Conservation (phyloP, 2,329 filamentous ascomycete genomes). For the Phaeophleospora eucalypticola region DNA sequence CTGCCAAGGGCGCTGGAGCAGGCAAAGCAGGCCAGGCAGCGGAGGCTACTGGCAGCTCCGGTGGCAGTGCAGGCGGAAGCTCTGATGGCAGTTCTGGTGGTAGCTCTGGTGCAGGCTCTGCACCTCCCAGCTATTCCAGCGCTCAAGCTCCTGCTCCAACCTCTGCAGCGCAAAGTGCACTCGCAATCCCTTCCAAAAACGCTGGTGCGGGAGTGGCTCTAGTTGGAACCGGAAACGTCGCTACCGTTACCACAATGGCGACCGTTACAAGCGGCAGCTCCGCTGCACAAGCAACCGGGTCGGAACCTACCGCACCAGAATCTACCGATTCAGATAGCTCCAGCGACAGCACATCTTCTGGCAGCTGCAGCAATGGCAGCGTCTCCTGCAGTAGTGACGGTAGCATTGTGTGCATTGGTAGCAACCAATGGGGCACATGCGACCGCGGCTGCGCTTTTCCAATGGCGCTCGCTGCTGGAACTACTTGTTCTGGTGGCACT, state of each 20-base stretch:
- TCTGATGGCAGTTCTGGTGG: neutral
- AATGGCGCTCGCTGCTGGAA: constrained; percentile 39
- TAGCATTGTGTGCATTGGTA: constrained; percentile 40
- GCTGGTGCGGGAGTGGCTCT: constrained; percentile 2
- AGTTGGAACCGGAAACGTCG: constrained; percentile 4
- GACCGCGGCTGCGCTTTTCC: constrained; percentile 39
- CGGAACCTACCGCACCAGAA: too few relatives aligned
- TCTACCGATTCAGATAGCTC: too few relatives aligned
- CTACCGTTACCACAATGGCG: constrained; percentile 14
- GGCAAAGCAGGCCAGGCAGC: constrained; percentile 3
- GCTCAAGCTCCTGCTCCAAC: constrained; percentile 5
- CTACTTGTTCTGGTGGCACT: constrained; percentile 35
- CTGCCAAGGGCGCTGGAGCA: constrained; percentile 1
- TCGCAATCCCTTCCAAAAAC: constrained; percentile 3
- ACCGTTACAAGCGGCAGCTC: constrained; percentile 12
- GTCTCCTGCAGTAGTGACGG: constrained; percentile 30
- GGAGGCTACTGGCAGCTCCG: neutral
- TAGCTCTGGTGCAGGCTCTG: neutral
- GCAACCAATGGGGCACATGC: constrained; percentile 40
- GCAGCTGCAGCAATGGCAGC: constrained; percentile 12
- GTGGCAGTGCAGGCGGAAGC: neutral
- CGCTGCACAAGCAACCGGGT: constrained; percentile 6
- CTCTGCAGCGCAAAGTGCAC: constrained; percentile 3
- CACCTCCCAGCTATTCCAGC: neutral
- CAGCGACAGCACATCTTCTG: constrained; percentile 10